phyloP scores from a whole-genome alignment of 78 protist genomes.

The Chrysochromulina tobinii region DNA sequence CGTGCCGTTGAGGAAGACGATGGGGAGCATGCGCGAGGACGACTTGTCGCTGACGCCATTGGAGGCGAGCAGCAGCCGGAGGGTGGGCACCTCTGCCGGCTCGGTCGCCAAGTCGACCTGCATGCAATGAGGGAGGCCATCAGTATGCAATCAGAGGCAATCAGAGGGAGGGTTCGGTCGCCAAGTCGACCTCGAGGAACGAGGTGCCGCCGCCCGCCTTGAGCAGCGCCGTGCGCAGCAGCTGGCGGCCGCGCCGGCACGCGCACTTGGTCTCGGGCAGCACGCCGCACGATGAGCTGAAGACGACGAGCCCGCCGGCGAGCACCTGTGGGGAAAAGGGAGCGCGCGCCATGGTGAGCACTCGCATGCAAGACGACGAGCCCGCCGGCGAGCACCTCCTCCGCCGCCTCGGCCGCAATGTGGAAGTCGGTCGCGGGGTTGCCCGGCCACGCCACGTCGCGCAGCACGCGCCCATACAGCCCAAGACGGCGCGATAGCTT shows the following conservation, averaged over 20 bases:
- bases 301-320: background rate
- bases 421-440: too few species aligned
- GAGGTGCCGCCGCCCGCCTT: too few species aligned
- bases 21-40: background rate
- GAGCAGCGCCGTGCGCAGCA: background rate
- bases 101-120: too few species aligned
- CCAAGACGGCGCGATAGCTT: background rate
- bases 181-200: too few species aligned
- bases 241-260: background rate
- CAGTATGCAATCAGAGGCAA: too few species aligned
- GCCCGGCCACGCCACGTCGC: background rate
- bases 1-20: background rate
- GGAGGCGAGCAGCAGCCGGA: background rate
- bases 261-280: background rate
- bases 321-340: too few species aligned
- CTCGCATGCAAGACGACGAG: background rate
- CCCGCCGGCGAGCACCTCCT: background rate
- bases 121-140: too few species aligned
- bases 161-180: too few species aligned
- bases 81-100: background rate
- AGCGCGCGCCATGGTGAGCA: too few species aligned
- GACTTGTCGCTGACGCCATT: background rate
- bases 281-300: background rate
- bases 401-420: background rate
- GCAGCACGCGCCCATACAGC: background rate